Evolutionary conservation across 2,329 filamentous ascomycete species (phyloP), one percentile per base, ranked within the genome.

Genomic region (Talaromyces albobiverticillius): DNA sequence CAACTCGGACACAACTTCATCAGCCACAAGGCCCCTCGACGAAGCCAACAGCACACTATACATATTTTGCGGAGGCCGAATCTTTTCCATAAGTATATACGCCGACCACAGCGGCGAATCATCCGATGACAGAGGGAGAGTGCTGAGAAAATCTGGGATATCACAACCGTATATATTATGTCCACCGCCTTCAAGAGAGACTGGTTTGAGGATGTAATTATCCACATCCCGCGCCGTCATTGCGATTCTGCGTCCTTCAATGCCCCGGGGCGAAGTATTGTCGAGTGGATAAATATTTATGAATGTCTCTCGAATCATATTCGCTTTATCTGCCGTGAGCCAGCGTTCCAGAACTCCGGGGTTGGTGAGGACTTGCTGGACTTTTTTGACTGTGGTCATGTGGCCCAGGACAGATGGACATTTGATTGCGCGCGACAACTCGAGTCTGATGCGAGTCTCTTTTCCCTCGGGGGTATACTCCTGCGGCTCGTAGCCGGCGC

Each of bases 401-500:
- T 77, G 76, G 1, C 65, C 65, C 10, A 76, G 61, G 11, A 78
- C 59, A 7, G 71, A 69, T 0, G 76, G 75, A 49, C 74, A 78
- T 60, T 76, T 77, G 58, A 78, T 76, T 3, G 76, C 72, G 14
- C 56, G 53, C 2, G 72, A 74, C 13, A 61, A 59, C 53, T 77
- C 74, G 2, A 77, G 61, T 23, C 63, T 63, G 0, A 71, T 51
- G 6, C 75, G 65, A 20, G 46, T 55, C 20, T 55, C 34, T 7
- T 47, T 41, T 20, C 47, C 48, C 9, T 47, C 4, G 62, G 25
- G 53, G 52, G 2, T 71, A 66, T 76, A 77, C 40, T 78, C 76
- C 5, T 60, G 53, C 0, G 64, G 53, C 51, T 76, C 71, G 51
- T 76, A 75, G 4, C 73, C 74, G 3, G 74, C 73, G n/a, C 74